phyloP scores from a whole-genome alignment of 805 yeast species.

The Kuraishia piskuri region DNA sequence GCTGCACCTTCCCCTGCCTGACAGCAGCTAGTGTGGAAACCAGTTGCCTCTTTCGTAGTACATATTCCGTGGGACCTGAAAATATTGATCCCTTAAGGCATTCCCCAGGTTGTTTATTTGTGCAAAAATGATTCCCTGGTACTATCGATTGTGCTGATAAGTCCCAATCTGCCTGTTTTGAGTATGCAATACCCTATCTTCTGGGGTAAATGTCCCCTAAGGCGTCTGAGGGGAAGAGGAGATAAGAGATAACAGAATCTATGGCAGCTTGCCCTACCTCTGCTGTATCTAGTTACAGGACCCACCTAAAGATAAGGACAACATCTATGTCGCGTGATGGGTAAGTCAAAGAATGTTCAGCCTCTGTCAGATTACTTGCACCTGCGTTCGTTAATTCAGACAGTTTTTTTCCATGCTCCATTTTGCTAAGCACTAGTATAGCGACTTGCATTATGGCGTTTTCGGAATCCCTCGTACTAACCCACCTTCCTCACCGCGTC shows the following conservation, averaged over 20 bases:
- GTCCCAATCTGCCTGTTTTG: background rate
- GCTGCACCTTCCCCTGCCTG: background rate
- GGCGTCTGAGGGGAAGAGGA: background rate
- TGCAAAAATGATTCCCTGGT: background rate
- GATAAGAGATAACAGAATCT: background rate
- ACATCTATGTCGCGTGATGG: background rate
- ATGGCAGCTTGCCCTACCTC: background rate
- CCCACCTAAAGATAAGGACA: background rate
- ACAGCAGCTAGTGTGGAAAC: background rate
- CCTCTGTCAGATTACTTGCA: background rate
- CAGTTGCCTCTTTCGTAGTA: background rate
- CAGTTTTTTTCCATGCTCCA: background rate
- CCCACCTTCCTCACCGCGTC: background rate
- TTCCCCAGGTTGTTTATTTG: background rate
- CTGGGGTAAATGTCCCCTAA: background rate
- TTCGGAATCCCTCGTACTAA: background rate
- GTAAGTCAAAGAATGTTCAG: background rate
- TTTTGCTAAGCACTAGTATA: background rate
- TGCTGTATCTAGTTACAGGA: background rate
- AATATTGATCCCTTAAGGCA: background rate
- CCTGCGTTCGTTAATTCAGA: background rate
- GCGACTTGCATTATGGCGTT: background rate
- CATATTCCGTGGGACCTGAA: background rate
- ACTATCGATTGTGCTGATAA: background rate
- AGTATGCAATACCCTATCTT: background rate